These are phyloP conservation scores for Microsporum ferrugineum DNA, from an alignment of 2,329 filamentous ascomycete species.

Conservation along the genomic window DNA sequence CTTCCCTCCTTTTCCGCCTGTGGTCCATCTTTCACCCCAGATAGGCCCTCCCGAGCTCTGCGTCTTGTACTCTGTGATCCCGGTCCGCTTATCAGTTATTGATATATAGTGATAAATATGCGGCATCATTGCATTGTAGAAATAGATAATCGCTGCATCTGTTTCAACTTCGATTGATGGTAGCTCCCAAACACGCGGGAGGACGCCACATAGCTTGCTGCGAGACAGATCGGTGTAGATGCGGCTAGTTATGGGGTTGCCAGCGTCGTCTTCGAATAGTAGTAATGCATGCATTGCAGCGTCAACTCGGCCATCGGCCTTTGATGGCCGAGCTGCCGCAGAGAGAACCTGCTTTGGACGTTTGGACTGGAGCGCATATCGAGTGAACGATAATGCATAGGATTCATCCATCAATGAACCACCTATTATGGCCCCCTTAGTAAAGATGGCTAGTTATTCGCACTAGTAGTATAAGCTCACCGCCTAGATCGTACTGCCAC, in stretches of 20 bases:
- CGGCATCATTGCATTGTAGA: slow-evolving; percentile 27
- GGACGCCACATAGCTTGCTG: slow-evolving; percentile 14
- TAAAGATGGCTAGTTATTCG: neutral
- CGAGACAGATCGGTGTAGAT: slow-evolving; percentile 25
- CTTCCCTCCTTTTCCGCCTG: slow-evolving; percentile 19
- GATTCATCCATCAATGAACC: slow-evolving; percentile 32
- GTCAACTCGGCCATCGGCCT: slow-evolving; percentile 21
- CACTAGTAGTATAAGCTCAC: slow-evolving; percentile 9
- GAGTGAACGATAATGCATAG: slow-evolving; percentile 26
- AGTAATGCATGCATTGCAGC: slow-evolving; percentile 24
- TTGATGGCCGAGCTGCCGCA: slow-evolving; percentile 19
- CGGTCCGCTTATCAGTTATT: slow-evolving; percentile 22
- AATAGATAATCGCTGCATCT: slow-evolving; percentile 22
- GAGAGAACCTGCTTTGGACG: slow-evolving; percentile 23
- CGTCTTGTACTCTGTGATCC: slow-evolving; percentile 18
- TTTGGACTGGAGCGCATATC: slow-evolving; percentile 23
- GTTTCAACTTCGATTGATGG: slow-evolving; percentile 26
- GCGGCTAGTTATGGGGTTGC: slow-evolving; percentile 19
- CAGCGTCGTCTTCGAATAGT: slow-evolving; percentile 18
- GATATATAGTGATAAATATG: slow-evolving; percentile 27
- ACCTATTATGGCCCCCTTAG: slow-evolving; percentile 15
- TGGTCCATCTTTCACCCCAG: slow-evolving; percentile 23
- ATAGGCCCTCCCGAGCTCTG: slow-evolving; percentile 21
- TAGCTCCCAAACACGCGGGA: slow-evolving; percentile 25
- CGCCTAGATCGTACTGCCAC: slow-evolving; percentile 29